Percentiles rank a stretch among this genome's conserved stretches.
Evolutionary conservation across 345 rosid species (phyloP).

Genomic region (Aegle marmelos): DNA sequence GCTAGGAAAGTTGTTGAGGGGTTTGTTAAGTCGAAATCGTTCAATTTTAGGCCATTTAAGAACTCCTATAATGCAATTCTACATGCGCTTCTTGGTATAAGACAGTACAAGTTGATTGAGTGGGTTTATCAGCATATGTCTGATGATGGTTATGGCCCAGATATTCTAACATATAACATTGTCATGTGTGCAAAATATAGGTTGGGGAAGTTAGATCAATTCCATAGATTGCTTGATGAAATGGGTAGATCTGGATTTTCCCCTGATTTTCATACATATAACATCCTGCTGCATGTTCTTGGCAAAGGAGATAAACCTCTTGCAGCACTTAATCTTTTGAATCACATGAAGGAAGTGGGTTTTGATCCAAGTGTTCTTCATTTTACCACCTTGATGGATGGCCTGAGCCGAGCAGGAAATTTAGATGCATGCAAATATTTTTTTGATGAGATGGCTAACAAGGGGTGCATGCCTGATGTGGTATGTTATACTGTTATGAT

Average conservation of each 20-base stretch:
- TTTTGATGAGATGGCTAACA: slow-evolving; percentile 65
- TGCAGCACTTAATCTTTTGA: slow-evolving; percentile 69
- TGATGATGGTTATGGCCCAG: slow-evolving; percentile 53
- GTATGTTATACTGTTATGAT: slow-evolving; percentile 86
- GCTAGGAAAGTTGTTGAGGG: slow-evolving; percentile 69
- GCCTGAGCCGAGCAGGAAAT: slow-evolving; percentile 83
- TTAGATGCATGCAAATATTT: slow-evolving; percentile 76
- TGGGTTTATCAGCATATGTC: slow-evolving; percentile 85
- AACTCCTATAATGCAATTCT: slow-evolving; percentile 81
- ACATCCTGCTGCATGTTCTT: slow-evolving; percentile 73
- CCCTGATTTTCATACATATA: slow-evolving; percentile 80
- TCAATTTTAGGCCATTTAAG: slow-evolving; percentile 69
- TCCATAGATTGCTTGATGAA: slow-evolving; percentile 72
- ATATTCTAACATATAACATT: slow-evolving; percentile 67
- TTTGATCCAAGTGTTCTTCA: slow-evolving; percentile 62
- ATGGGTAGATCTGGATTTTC: slow-evolving; percentile 58
- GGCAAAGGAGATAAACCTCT: slow-evolving; percentile 84
- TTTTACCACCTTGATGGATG: slow-evolving; percentile 89
- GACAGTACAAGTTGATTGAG: slow-evolving; percentile 76
- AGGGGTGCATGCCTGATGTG: slow-evolving; percentile 69
- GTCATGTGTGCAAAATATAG: slow-evolving; percentile 70
- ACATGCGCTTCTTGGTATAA: slow-evolving; percentile 47
- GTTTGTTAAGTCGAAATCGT: slow-evolving; percentile 73
- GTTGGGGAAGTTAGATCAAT: slow-evolving; percentile 64
- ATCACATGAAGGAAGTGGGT: slow-evolving; percentile 80